phyloP scores from a whole-genome alignment of 495 filamentous ascomycete species.

The Talaromyces liani region DNA sequence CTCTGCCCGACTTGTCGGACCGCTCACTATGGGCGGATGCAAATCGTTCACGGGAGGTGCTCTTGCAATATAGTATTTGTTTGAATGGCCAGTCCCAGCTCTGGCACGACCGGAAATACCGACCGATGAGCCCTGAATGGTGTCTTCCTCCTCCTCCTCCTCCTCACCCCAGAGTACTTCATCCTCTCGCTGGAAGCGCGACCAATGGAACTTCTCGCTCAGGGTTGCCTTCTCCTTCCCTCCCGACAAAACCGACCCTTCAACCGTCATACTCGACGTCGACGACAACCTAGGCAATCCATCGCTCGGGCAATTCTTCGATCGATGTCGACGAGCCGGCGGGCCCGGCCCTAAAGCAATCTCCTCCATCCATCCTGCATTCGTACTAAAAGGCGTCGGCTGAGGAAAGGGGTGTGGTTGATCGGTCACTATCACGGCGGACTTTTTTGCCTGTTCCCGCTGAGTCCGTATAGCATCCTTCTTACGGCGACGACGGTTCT shows the following conservation, averaged over 20 bases:
- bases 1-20: conserved; percentile 57
- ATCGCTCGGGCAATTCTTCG: conserved; percentile 44
- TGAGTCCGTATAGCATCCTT: conserved; percentile 56
- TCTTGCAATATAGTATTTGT: conserved; percentile 56
- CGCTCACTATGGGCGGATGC: conserved; percentile 79
- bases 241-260: conserved; percentile 19
- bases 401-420: conserved; percentile 70
- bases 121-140: conserved; percentile 38
- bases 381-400: conserved; percentile 74
- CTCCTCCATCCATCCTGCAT: conserved; percentile 80
- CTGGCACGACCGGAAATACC: conserved; percentile 44
- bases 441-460: conserved; percentile 47
- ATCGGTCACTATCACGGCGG: conserved; percentile 44
- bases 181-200: conserved; percentile 76
- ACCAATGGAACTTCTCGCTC: conserved; percentile 60
- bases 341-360: conserved; percentile 71
- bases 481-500: conserved; percentile 55
- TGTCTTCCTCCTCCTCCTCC: conserved; percentile 17
- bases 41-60: conserved; percentile 80
- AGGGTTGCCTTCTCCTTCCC: conserved; percentile 28
- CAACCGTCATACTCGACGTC: conserved; percentile 24
- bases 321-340: conserved; percentile 43
- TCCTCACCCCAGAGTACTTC: conserved; percentile 69
- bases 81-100: conserved; percentile 31
- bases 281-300: conserved; percentile 13